Percentiles rank a stretch among this genome's conserved stretches.
phyloP scores from a whole-genome alignment of 1,284 basidiomycete species.

The Afroboletus lepidellus region DNA sequence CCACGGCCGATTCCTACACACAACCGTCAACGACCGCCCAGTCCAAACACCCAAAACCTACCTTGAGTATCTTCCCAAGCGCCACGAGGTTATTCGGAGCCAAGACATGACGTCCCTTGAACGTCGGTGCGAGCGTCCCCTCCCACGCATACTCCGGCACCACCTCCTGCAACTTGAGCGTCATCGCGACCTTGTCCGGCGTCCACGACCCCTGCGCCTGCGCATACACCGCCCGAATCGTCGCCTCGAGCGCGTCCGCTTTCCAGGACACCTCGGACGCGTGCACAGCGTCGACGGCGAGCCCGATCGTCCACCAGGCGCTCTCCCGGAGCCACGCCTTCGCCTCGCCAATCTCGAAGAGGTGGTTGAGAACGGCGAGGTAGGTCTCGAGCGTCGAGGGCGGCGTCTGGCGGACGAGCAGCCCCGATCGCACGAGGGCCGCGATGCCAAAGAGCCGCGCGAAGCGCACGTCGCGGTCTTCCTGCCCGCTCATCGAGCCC shows the following conservation, averaged over 20 bases:
- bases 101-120: slow-evolving; percentile 73
- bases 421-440: slow-evolving; percentile 77
- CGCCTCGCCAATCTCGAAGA: slow-evolving; percentile 73
- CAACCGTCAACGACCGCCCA: slow-evolving; percentile 5
- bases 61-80: slow-evolving; percentile 83
- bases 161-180: slow-evolving; percentile 65
- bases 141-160: slow-evolving; percentile 70
- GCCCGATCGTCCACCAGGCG: slow-evolving; percentile 80
- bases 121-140: slow-evolving; percentile 66
- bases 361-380: slow-evolving; percentile 58
- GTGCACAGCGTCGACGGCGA: slow-evolving; percentile 62
- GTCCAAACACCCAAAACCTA: slow-evolving; percentile 27
- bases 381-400: slow-evolving; percentile 63
- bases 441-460: slow-evolving; percentile 91
- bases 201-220: slow-evolving; percentile 53
- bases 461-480: slow-evolving; percentile 91
- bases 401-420: slow-evolving; percentile 62
- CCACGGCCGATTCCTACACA: slow-evolving; percentile 55
- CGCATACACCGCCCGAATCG: slow-evolving; percentile 52
- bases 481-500: slow-evolving; percentile 80
- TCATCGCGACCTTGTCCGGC: slow-evolving; percentile 85
- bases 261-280: slow-evolving; percentile 69
- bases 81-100: slow-evolving; percentile 67
- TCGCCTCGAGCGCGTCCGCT: slow-evolving; percentile 55
- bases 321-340: slow-evolving; percentile 94